Evolutionary conservation across 495 filamentous ascomycete species (phyloP).

Genomic region (Darksidea phi): DNA sequence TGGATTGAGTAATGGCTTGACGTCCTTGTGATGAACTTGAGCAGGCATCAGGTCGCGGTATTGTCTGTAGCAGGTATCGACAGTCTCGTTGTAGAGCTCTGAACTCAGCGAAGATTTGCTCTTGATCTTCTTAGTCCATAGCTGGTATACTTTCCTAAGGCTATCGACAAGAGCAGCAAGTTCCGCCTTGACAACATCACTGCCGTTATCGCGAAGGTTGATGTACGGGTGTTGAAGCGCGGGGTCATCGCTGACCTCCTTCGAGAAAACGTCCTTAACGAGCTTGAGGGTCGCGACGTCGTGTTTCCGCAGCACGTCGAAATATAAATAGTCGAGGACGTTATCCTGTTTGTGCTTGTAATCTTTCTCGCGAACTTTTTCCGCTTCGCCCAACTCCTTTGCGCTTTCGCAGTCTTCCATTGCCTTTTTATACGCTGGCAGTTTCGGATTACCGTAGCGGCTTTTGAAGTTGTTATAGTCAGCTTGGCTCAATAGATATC

Average conservation of each 20-base stretch:
- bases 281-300: constrained; percentile 52
- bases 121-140: neutral
- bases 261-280: constrained; percentile 38
- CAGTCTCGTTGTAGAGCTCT: constrained; percentile 10
- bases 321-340: constrained; percentile 74
- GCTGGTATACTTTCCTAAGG: neutral
- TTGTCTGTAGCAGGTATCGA: constrained; percentile 18
- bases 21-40: neutral
- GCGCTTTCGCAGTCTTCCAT: constrained; percentile 20
- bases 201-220: neutral
- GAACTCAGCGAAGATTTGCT: neutral
- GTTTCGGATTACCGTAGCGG: constrained; percentile 18
- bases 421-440: constrained; percentile 42
- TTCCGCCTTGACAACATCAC: constrained; percentile 1
- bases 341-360: constrained; percentile 49
- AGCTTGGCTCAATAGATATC: constrained; percentile 61
- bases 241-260: constrained; percentile 22
- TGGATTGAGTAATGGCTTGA: constrained; percentile 1
- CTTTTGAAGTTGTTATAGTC: constrained; percentile 52
- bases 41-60: constrained; percentile 6
- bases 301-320: constrained; percentile 56
- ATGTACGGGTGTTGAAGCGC: constrained; percentile 14
- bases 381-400: constrained; percentile 15
- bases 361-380: constrained; percentile 31
- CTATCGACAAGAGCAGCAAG: neutral